Conservation (phyloP, 2,329 filamentous ascomycete species). For the Tympanopsis confertula region DNA sequence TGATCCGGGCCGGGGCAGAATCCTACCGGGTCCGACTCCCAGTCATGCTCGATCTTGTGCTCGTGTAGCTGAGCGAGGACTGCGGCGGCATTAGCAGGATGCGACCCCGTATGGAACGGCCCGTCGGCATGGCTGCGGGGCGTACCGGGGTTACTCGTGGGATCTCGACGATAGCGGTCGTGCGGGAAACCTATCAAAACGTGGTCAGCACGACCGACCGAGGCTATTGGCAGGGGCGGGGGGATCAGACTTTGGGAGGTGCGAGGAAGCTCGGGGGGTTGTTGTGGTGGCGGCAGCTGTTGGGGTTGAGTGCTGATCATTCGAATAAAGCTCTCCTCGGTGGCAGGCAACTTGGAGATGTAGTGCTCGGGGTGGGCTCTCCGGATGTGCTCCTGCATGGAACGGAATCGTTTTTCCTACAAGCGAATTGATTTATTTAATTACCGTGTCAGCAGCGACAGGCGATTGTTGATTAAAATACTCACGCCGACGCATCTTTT, state of each 20-base stretch:
- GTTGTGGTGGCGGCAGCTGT: constrained; percentile 3
- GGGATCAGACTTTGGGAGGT: constrained; percentile 7
- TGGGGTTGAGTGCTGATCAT: constrained; percentile 83
- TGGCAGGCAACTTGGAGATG: constrained; percentile 93
- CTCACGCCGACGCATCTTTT: constrained; percentile 97
- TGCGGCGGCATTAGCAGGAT: constrained; percentile 68
- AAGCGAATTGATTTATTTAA: constrained; percentile 12
- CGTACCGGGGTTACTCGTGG: constrained; percentile 54
- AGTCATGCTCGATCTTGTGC: constrained; percentile 64
- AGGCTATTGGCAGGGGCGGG: constrained; percentile 10
- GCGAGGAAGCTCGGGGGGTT: constrained; percentile 1
- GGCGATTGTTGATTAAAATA: constrained; percentile 20
- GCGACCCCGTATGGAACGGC: constrained; percentile 48
- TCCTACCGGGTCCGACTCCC: constrained; percentile 62
- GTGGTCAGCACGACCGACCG: constrained; percentile 8
- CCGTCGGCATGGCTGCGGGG: constrained; percentile 61
- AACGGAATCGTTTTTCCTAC: constrained; percentile 90
- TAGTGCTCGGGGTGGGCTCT: constrained; percentile 94
- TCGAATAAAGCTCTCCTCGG: constrained; percentile 90
- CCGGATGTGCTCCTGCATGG: constrained; percentile 98
- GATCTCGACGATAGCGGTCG: constrained; percentile 55
- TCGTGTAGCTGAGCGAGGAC: constrained; percentile 76
- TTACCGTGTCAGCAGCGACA: constrained; percentile 4
- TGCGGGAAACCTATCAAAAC: constrained; percentile 35
- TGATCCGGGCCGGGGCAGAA: too few relatives aligned